phyloP scores from a whole-genome alignment of 495 filamentous ascomycete genomes.

The Collariella sp. region DNA sequence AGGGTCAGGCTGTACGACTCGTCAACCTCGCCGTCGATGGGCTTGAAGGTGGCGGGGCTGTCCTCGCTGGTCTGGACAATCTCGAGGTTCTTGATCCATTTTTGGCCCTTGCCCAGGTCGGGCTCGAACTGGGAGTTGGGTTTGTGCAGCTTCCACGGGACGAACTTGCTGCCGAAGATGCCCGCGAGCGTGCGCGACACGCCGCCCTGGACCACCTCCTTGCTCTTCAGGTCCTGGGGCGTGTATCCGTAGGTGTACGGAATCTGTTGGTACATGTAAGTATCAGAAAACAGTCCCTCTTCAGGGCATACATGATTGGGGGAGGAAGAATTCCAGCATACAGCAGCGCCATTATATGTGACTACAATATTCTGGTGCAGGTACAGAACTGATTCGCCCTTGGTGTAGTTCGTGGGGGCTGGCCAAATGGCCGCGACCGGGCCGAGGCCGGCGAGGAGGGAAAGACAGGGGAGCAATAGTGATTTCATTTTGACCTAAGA shows the following conservation, averaged over 20 bases:
- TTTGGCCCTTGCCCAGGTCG: conserved; percentile 29
- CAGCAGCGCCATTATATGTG: conserved; percentile 47
- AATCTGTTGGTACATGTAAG: conserved; percentile 31
- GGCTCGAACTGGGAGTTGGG: conserved; percentile 56
- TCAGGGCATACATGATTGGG: background rate
- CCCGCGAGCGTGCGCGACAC: conserved; percentile 37
- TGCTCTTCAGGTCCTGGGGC: conserved; percentile 32
- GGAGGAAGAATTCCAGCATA: conserved; percentile 32
- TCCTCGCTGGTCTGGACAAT: conserved; percentile 53
- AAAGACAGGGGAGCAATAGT: conserved; percentile 22
- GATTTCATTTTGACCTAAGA: conserved; percentile 21
- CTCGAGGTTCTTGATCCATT: conserved; percentile 45
- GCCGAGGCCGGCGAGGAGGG: conserved; percentile 28
- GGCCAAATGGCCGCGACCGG: conserved; percentile 51
- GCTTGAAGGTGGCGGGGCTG: conserved; percentile 45
- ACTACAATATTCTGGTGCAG: conserved; percentile 45
- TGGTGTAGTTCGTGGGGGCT: conserved; percentile 42
- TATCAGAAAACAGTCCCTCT: conserved; percentile 19
- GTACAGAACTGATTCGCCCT: conserved; percentile 48
- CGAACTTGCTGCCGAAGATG: conserved; percentile 54
- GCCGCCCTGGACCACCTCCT: conserved; percentile 42
- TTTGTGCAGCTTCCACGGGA: conserved; percentile 69
- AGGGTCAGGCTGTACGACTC: conserved; percentile 64
- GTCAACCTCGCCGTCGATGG: conserved; percentile 53
- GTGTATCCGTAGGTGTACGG: conserved; percentile 35